Percentiles rank a stretch among this genome's conserved stretches.
Conservation (phyloP, 768 basidiomycete genomes). For the Suillus americanus region DNA sequence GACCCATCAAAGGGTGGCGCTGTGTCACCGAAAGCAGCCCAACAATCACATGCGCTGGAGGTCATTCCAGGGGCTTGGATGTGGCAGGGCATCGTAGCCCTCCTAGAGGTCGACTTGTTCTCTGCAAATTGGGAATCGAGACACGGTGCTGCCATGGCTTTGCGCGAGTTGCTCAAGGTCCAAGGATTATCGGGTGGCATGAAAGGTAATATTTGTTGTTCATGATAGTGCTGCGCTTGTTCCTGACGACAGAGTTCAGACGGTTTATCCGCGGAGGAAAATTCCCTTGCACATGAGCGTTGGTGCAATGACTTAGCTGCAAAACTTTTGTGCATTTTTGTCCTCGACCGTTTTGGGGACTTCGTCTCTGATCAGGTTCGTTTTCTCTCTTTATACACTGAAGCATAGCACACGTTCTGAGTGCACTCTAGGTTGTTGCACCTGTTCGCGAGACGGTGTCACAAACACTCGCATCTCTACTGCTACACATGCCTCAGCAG, state of each 20-base stretch:
- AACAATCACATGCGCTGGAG: conserved; percentile 75
- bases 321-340: conserved; percentile 84
- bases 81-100: conserved; percentile 80
- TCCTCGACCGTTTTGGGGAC: conserved; percentile 97
- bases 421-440: conserved; percentile 68
- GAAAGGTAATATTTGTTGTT: conserved; percentile 49
- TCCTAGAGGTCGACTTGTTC: conserved; percentile 81
- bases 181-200: conserved; percentile 85
- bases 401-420: conserved; percentile 6
- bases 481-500: conserved; percentile 83
- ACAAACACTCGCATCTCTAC: conserved; percentile 87
- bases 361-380: conserved; percentile 88
- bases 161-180: conserved; percentile 82
- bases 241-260: conserved; percentile 38
- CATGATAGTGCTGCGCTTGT: background rate
- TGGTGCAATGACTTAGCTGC: conserved; percentile 91
- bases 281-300: conserved; percentile 67
- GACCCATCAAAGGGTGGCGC: conserved; percentile 87
- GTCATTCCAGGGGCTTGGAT: conserved; percentile 77
- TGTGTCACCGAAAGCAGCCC: conserved; percentile 73
- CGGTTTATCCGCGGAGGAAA: conserved; percentile 51
- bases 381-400: background rate
- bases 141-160: conserved; percentile 90
- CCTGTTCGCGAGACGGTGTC: conserved; percentile 96
- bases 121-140: conserved; percentile 90